Conservation (phyloP, 1,284 basidiomycete genomes). For the Singerocomus inundabilis region DNA sequence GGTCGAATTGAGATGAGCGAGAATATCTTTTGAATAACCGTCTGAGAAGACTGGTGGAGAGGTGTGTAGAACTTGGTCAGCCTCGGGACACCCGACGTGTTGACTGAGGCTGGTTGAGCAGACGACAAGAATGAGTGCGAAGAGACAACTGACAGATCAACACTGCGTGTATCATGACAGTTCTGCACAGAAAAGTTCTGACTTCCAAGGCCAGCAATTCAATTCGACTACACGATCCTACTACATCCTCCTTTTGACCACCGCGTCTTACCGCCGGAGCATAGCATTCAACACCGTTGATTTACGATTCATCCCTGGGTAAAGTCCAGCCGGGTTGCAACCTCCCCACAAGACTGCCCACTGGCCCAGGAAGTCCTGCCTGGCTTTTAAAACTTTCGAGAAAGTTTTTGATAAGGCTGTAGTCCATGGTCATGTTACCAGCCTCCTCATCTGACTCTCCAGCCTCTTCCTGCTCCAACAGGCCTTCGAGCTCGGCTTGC, state of each 20-base stretch:
- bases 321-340: conserved; percentile 72
- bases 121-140: conserved; percentile 44
- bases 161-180: conserved; percentile 83
- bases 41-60: conserved; percentile 71
- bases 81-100: conserved; percentile 85
- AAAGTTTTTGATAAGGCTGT: conserved; percentile 92
- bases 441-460: conserved; percentile 54
- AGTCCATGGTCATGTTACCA: conserved; percentile 62
- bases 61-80: conserved; percentile 96
- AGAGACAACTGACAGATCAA: conserved; percentile 57
- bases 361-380: conserved; percentile 82
- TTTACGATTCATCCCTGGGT: conserved; percentile 57
- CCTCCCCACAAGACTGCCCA: conserved; percentile 82
- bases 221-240: not conserved
- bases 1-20: conserved; percentile 78
- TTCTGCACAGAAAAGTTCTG: not conserved
- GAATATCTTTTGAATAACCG: conserved; percentile 82
- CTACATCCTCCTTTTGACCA: not conserved
- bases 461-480: conserved; percentile 53
- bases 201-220: not conserved
- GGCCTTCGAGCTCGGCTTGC: conserved; percentile 77
- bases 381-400: conserved; percentile 93
- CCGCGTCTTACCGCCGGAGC: not conserved
- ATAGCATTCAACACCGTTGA: not conserved
- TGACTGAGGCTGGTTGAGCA: conserved; percentile 53